These are phyloP conservation scores for Herpetomonas samuelpessoai DNA, from an alignment of 208 protist genomes.

Conservation along the genomic window DNA sequence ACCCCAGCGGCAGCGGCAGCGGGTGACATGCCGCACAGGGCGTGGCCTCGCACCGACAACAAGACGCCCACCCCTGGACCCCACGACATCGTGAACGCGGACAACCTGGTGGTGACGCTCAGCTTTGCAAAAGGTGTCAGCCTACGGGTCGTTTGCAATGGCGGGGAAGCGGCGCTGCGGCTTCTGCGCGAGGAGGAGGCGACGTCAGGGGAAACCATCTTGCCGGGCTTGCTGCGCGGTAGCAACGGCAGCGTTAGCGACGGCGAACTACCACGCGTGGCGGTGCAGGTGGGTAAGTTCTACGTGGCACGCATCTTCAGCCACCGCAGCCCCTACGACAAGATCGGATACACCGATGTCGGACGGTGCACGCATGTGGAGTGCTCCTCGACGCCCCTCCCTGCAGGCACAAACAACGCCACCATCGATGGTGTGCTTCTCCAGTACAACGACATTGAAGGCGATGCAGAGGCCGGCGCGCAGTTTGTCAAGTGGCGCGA, in stretches of 20 bases:
- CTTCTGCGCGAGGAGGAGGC: not conserved
- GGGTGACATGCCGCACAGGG: no score
- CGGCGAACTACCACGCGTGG: not conserved
- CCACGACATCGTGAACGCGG: no score
- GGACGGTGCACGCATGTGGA: constrained; percentile 41
- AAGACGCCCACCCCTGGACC: no score
- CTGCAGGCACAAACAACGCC: not conserved
- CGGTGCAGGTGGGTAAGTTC: constrained; percentile 24
- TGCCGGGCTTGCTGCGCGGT: not conserved
- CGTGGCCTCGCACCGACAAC: no score
- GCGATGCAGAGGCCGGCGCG: constrained; percentile 15
- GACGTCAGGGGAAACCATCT: not conserved
- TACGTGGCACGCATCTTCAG: constrained; percentile 47
- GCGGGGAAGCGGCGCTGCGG: constrained; percentile 2
- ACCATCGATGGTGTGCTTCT: constrained; percentile 43
- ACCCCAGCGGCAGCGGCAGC: not conserved
- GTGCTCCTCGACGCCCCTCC: not conserved
- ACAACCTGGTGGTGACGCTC: constrained; percentile 27
- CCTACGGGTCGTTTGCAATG: constrained; percentile 41
- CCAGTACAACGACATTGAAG: constrained; percentile 30
- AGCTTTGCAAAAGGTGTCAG: constrained; percentile 42
- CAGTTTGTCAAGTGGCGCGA: constrained; percentile 22
- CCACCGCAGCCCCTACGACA: constrained; percentile 37
- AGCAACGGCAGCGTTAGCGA: not conserved
- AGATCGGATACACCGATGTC: constrained; percentile 37